Base-by-base conservation (phyloP, 2,329 filamentous ascomycete genomes). In the Madurella fahalii region DNA sequence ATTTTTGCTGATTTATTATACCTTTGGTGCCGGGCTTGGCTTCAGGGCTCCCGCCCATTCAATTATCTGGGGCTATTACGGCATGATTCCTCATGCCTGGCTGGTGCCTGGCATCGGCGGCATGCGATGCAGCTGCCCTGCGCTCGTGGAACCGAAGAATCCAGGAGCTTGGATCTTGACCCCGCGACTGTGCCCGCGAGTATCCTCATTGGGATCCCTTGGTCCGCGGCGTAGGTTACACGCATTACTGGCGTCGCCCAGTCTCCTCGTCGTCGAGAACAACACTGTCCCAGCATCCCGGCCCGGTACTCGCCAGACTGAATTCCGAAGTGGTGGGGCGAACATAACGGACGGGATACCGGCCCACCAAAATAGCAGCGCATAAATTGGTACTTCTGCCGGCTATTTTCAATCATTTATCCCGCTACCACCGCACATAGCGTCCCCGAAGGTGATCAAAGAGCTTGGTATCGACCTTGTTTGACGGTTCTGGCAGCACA, bases 401-500 rank as follows among this genome's bases (percentile, higher is more conserved):
- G 61, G 63, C 60, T 63, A 61, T 63, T 59, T 62, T 52, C 46
- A 17, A 56, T 57, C 62, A 42, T 61, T 63, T 62, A 55, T 57
- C 41, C 54, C 55, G 57, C 53, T 59, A 51, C 57, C 51, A 59
- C 60, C n/a, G 37, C 42, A 4, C 32, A 39, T 17, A 31, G 44
- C 18, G 50, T 37, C 48, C 40, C 42, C 37, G 31, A 31, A 43
- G 16, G 5, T 20, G 18, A 11, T 37, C 20, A 18, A 16, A 41
- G 42, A 53, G 42, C 9, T 42, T 53, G 39, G 41, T 43, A 17
- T 18, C 16, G 40, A 12, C 16, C 12, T 48, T 31, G 42, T 17
- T 47, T 20, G 40, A 20, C 25, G 20, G 5, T 16, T 16, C 46
- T 2, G n/a, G 16, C 13, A n/a, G n/a, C 40, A 15, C 40, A 16